A percentile compares a stretch with the other conserved stretches of the same genome.
phyloP scores from a whole-genome alignment of 2,329 filamentous ascomycete species.

The Rhexocercosporidium sp. region DNA sequence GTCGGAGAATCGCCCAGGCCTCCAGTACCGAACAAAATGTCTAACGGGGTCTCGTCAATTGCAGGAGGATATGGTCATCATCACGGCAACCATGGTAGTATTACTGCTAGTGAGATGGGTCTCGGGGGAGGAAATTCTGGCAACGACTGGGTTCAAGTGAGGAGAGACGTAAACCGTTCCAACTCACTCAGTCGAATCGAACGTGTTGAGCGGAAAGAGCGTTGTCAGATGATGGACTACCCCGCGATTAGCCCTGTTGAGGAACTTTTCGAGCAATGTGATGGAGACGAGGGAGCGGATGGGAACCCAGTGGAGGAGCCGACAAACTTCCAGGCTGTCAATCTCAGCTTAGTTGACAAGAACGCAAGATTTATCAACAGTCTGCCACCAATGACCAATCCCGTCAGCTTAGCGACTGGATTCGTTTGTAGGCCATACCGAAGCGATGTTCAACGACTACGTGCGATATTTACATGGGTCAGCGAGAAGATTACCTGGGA shows the following conservation, averaged over 20 bases:
- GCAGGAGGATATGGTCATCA: slow-evolving; percentile 51
- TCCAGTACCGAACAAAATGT: slow-evolving; percentile 41
- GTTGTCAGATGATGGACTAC: slow-evolving; percentile 94
- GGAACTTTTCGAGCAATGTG: slow-evolving; percentile 80
- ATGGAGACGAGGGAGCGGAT: slow-evolving; percentile 89
- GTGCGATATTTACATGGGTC: slow-evolving; percentile 97
- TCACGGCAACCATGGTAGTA: slow-evolving; percentile 47
- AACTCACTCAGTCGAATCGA: slow-evolving; percentile 93
- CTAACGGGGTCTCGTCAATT: slow-evolving; percentile 53
- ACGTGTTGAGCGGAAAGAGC: slow-evolving; percentile 79
- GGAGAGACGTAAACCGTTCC: slow-evolving; percentile 92
- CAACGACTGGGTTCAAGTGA: slow-evolving; percentile 96
- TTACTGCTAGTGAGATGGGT: slow-evolving; percentile 73
- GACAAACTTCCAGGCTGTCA: slow-evolving; percentile 79
- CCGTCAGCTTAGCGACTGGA: slow-evolving; percentile 81
- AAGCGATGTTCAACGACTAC: slow-evolving; percentile 88
- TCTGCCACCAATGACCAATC: slow-evolving; percentile 80
- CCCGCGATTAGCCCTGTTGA: slow-evolving; percentile 89
- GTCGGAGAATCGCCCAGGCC: slow-evolving; percentile 55
- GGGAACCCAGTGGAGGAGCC: slow-evolving; percentile 82
- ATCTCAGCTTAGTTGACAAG: slow-evolving; percentile 90
- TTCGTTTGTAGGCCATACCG: slow-evolving; percentile 94
- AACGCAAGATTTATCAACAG: slow-evolving; percentile 89
- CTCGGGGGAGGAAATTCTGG: slow-evolving; percentile 54
- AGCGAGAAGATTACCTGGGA: slow-evolving; percentile 96